Percentiles rank a stretch among this genome's conserved stretches.
Conservation (phyloP, 2,329 filamentous ascomycete genomes). For the Trichoderma lentiforme region DNA sequence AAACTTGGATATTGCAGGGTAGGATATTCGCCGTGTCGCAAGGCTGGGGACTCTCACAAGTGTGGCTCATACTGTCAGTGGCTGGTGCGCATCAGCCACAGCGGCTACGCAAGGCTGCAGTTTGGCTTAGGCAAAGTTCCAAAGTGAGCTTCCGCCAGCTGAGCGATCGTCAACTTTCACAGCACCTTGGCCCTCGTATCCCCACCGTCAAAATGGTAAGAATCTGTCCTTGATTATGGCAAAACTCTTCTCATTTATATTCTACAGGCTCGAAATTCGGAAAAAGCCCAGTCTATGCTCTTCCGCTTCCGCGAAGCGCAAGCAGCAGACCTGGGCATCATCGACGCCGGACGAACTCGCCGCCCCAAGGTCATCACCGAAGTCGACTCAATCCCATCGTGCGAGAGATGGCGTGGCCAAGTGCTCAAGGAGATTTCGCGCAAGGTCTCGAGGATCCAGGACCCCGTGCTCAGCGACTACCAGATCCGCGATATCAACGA, state of each 20-base stretch:
- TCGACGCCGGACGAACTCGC: slow-evolving; percentile 85
- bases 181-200: not conserved
- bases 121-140: not conserved
- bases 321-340: slow-evolving; percentile 91
- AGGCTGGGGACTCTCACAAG: not conserved
- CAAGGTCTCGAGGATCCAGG: slow-evolving; percentile 95
- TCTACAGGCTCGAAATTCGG: slow-evolving; percentile 82
- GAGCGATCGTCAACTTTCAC: not conserved
- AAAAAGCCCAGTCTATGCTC: slow-evolving; percentile 99
- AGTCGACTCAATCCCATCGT: slow-evolving; percentile 76
- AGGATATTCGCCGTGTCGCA: not conserved
- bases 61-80: not conserved
- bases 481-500: slow-evolving; percentile 98
- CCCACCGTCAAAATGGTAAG: slow-evolving; percentile 28
- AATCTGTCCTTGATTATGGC: no score
- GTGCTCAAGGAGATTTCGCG: slow-evolving; percentile 95
- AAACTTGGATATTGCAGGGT: not conserved
- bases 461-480: slow-evolving; percentile 85
- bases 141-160: not conserved
- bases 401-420: slow-evolving; percentile 98
- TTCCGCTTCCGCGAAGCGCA: slow-evolving; percentile 98
- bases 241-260: slow-evolving; percentile 4
- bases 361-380: slow-evolving; percentile 89
- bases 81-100: slow-evolving; percentile 7
- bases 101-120: not conserved